Base-by-base conservation (phyloP, 2,329 filamentous ascomycete species). In the Akanthomyces lecanii region DNA sequence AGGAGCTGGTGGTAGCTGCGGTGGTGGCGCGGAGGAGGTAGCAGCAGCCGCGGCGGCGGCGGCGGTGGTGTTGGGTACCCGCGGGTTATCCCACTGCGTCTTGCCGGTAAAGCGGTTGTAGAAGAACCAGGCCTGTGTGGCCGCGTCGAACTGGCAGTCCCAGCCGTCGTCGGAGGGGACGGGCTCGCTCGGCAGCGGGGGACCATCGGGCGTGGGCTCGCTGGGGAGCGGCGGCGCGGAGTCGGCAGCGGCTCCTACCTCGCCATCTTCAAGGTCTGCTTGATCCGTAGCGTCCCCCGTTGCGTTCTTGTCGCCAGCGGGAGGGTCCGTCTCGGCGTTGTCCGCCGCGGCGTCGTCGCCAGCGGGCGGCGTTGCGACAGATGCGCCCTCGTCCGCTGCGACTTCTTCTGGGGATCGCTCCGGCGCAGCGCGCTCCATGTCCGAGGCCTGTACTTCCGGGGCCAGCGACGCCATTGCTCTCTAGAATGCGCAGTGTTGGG, bases 61-160 rank as follows among this genome's bases (percentile, higher is more conserved):
- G 28, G 71, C 64, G n/a, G 70, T 61, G 7, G 73, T 67, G 58
- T 76, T 68, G 33, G 88, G 83, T 5, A 94, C 79, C 56, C 92
- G 89, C 6, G 92, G 92, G 70, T 97, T 97, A 42, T 94, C 89
- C 89, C 92, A 95, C 71, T 95, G 92, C 61, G 86, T 86, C 64
- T 84, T 78, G 42, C 85, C 82, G 4, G 90, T 95, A 73, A 90
- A 88, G 68, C 88, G 86, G 73, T 96, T 97, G 80, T 88, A 87
- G 77, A 96, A 97, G 77, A 92, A 96, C 78, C 87, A 96, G 5
- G 86, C 82, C 66, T 88, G 83, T 1, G 83, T 81, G 58, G 74
- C 81, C 28, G 83, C 76, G 69, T 96, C 91, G 90, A 90, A 96
- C 64, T 90, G 81, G 42, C 86, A 87, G 64, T 90, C 87, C 92